Evolutionary conservation across 1,139 yeast genomes (phyloP).

Genomic region (Dujonia santamariae): DNA sequence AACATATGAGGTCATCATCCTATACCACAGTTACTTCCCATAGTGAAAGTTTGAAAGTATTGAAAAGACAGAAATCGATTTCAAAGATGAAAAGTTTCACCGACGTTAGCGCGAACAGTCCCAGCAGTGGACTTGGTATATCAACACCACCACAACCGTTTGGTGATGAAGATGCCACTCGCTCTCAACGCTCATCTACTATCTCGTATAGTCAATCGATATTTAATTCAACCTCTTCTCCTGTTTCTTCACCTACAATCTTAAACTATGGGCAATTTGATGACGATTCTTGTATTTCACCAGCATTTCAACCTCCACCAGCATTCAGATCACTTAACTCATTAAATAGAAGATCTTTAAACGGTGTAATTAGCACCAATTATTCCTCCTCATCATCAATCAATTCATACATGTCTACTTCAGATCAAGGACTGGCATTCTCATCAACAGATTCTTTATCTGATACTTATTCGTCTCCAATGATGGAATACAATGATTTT

Average conservation of each 20-base stretch:
- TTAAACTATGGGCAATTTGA: constrained; percentile 1
- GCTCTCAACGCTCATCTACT: constrained; percentile 15
- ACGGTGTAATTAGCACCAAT: constrained; percentile 14
- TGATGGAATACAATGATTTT: constrained; percentile 17
- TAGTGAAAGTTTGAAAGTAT: constrained; percentile 28
- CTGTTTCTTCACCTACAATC: constrained; percentile 3
- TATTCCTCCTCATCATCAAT: constrained; percentile 24
- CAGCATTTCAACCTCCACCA: constrained; percentile 30
- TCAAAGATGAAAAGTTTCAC: constrained; percentile 9
- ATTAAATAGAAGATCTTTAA: constrained; percentile 18
- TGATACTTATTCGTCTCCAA: constrained; percentile 24
- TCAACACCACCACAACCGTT: no score
- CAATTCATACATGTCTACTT: constrained; percentile 26
- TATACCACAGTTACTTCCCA: constrained; percentile 32
- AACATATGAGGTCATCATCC: constrained; percentile 29
- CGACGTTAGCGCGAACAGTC: neutral
- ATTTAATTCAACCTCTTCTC: constrained; percentile 12
- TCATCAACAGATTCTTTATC: constrained; percentile 29
- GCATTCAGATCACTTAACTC: constrained; percentile 11
- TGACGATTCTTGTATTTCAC: constrained; percentile 1
- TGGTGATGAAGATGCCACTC: neutral
- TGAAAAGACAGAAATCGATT: constrained; percentile 34
- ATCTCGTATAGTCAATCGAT: constrained; percentile 22
- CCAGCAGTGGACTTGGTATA: no score
- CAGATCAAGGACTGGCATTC: constrained; percentile 20